Percentiles rank a stretch among this genome's conserved stretches.
Conservation (phyloP, 164 flowering plant genomes). For the Vitis amurensis region DNA sequence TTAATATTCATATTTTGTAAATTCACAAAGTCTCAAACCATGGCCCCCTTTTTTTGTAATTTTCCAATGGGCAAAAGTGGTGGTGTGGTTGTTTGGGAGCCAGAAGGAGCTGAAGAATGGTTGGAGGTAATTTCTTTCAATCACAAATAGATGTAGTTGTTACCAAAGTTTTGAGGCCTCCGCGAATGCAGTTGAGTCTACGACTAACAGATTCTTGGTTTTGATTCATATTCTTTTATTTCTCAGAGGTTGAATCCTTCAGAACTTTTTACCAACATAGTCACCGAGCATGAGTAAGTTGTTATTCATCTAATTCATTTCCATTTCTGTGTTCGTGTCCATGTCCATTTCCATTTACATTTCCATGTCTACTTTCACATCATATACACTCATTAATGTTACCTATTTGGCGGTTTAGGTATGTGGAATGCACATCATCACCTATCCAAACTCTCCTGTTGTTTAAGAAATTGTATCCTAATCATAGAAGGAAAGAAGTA, state of each 20-base stretch:
- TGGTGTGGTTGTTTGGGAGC: slow-evolving; percentile 48
- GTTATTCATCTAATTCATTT: no score
- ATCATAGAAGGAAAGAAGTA: slow-evolving; percentile 44
- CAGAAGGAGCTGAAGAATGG: slow-evolving; percentile 34
- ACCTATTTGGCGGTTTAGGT: no score
- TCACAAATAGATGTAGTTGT: no score
- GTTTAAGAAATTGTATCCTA: slow-evolving; percentile 43
- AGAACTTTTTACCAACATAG: slow-evolving; percentile 36
- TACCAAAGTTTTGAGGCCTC: background rate
- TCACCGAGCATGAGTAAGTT: slow-evolving; percentile 31
- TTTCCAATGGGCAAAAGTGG: slow-evolving; percentile 29
- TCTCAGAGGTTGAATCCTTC: slow-evolving; percentile 36
- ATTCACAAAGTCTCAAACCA: no score
- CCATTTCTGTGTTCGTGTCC: no score
- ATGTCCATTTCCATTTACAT: no score
- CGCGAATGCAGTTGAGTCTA: background rate
- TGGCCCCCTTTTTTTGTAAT: no score
- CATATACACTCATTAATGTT: no score
- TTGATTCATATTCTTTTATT: no score
- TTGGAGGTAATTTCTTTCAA: slow-evolving; percentile 28
- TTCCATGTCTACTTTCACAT: no score
- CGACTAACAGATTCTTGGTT: background rate
- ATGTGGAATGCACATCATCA: no score
- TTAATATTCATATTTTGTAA: no score
- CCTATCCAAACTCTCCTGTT: slow-evolving; percentile 2